Percentiles rank a stretch among this genome's conserved stretches.
These are phyloP conservation scores for Pleurotus tuoliensis DNA, from an alignment of 768 basidiomycete species.

Conservation along the genomic window DNA sequence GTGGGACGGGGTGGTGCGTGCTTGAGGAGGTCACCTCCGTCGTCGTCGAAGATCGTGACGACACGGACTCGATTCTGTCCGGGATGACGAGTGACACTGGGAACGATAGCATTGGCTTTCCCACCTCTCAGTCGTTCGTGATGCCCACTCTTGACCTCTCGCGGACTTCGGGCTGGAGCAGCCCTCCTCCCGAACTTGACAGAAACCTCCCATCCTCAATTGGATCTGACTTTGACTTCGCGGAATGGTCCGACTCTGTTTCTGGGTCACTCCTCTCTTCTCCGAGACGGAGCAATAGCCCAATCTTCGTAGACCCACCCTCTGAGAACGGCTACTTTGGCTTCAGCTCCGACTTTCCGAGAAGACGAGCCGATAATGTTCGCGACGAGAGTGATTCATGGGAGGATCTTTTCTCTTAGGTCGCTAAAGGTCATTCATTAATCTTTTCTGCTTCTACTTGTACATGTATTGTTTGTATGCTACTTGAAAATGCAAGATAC, in stretches of 20 bases:
- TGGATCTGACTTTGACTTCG: not conserved
- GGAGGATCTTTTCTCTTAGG: not conserved
- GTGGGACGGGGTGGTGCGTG: slow-evolving; percentile 71
- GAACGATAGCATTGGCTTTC: slow-evolving; percentile 32
- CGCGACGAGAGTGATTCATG: not conserved
- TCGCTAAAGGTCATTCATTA: not conserved
- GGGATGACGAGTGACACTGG: slow-evolving; percentile 19
- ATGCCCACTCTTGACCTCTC: slow-evolving; percentile 78
- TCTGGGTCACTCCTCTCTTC: slow-evolving; percentile 9
- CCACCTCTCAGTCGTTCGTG: slow-evolving; percentile 61
- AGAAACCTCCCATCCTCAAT: not conserved
- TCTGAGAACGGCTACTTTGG: slow-evolving; percentile 33
- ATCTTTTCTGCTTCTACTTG: not conserved
- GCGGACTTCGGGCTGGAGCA: not conserved
- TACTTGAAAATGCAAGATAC: not conserved
- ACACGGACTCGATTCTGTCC: slow-evolving; percentile 26
- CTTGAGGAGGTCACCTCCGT: slow-evolving; percentile 48
- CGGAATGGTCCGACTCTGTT: slow-evolving; percentile 12
- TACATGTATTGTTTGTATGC: not conserved
- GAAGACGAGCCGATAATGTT: slow-evolving; percentile 11
- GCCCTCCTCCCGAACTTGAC: not conserved
- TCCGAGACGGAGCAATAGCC: slow-evolving; percentile 14
- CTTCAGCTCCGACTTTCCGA: slow-evolving; percentile 35
- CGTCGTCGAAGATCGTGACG: slow-evolving; percentile 28
- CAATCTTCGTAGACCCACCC: slow-evolving; percentile 23